These are phyloP conservation scores for Mayamaea pseudoterrestris DNA, from an alignment of 108 stramenopile genomes.

Conservation along the genomic window DNA sequence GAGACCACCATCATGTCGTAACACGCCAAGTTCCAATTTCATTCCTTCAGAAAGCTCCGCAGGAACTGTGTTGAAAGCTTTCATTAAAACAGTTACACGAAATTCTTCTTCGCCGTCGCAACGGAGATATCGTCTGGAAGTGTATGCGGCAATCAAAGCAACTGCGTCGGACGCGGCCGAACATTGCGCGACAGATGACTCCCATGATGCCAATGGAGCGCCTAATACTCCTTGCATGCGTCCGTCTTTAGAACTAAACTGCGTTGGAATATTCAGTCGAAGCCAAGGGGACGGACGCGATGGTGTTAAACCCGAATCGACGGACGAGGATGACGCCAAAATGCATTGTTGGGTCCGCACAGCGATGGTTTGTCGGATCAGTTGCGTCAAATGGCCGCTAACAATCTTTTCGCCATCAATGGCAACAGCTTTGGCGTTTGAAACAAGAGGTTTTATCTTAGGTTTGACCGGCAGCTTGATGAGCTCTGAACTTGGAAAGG, in stretches of 20 bases:
- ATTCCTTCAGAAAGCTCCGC: conserved; percentile 32
- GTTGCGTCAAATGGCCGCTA: conserved; percentile 25
- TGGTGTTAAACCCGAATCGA: conserved; percentile 1
- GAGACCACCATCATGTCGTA: conserved; percentile 30
- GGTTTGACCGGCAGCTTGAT: conserved; percentile 8
- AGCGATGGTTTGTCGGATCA: conserved; percentile 24
- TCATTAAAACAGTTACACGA: conserved; percentile 21
- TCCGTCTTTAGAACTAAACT: conserved; percentile 12
- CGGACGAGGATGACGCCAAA: conserved; percentile 17
- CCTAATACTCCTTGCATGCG: not conserved
- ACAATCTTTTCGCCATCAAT: conserved; percentile 3
- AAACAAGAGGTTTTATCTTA: conserved; percentile 12
- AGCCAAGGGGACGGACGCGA: conserved; percentile 26
- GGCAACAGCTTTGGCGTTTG: not conserved
- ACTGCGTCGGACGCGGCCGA: conserved; percentile 31
- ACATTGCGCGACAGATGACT: conserved; percentile 8
- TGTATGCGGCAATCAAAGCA: conserved; percentile 19
- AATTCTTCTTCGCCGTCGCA: conserved; percentile 39
- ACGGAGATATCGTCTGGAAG: conserved; percentile 17
- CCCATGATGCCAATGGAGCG: conserved; percentile 5
- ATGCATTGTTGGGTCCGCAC: conserved; percentile 17
- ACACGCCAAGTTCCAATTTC: conserved; percentile 30
- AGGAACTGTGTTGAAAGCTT: conserved; percentile 27
- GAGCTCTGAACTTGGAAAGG: conserved; percentile 9
- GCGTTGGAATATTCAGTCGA: conserved; percentile 18